Evolutionary conservation across 805 yeast genomes (phyloP).

Genomic region (Spencermartinsiella europaea): DNA sequence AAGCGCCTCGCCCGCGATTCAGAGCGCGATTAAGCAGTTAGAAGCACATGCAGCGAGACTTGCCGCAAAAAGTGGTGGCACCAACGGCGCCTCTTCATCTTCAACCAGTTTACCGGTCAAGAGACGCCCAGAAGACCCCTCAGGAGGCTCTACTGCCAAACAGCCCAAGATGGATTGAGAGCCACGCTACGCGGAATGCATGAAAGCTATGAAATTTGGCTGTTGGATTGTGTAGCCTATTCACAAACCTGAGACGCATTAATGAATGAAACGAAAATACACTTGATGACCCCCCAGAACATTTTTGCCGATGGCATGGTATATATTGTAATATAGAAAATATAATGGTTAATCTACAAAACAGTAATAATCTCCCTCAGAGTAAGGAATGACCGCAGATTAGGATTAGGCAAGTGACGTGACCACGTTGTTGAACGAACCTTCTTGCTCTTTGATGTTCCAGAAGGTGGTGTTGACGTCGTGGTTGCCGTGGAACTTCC

Average conservation of each 20-base stretch:
- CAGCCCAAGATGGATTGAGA: background rate
- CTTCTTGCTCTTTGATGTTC: slow-evolving; percentile 83
- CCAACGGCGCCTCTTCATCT: background rate
- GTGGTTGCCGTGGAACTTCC: slow-evolving; percentile 94
- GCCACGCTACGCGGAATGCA: background rate
- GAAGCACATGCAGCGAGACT: slow-evolving; percentile 27
- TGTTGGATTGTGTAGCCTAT: too few relatives aligned
- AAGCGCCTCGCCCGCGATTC: slow-evolving; percentile 32
- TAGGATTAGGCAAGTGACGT: slow-evolving; percentile 29
- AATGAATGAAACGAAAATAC: background rate
- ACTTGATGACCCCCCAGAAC: background rate
- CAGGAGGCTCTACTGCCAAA: background rate
- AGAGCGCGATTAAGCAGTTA: slow-evolving; percentile 32
- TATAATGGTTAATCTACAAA: background rate
- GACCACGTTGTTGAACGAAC: slow-evolving; percentile 79
- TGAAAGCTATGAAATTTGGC: background rate
- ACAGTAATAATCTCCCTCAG: too few relatives aligned
- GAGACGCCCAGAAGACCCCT: slow-evolving; percentile 11
- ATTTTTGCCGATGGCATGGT: background rate
- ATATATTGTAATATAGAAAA: too few relatives aligned
- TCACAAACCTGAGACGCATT: too few relatives aligned
- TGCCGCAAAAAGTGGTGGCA: slow-evolving; percentile 6
- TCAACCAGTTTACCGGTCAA: slow-evolving; percentile 2
- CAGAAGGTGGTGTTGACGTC: slow-evolving; percentile 89
- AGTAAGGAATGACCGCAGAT: slow-evolving; percentile 6